Evolutionary conservation across 148 eudicot species (phyloP), one percentile per base, ranked within the genome.

Genomic region (Nepenthes gracilis): DNA sequence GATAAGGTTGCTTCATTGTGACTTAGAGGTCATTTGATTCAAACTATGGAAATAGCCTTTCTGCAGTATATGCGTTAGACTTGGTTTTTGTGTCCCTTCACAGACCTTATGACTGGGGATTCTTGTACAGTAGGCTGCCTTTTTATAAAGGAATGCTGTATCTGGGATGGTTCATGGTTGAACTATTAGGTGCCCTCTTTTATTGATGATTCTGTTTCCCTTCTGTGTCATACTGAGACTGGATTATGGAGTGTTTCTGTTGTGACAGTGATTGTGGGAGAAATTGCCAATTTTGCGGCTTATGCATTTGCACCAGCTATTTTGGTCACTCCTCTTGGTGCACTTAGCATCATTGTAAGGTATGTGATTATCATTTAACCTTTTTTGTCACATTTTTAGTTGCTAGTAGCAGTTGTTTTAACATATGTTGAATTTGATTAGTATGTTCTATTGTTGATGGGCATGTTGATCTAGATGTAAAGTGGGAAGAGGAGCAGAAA

Each of bases 241-340:
- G 5, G 38, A 11, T 34, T 68, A 54, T 62, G 73, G 67, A 72
- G 40, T 34, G 35, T 67, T 67, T n/a, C 40, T 76, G 43, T 58
- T 76, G 35, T 54, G 49, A 71, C 86, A 87, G 96, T 87, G 96
- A 57, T 87, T 71, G 87, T 86, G 59, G 95, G 89, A 70, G 95
- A 86, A 75, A 61, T 79, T 64, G 95, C 95, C 33, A 87, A 87
- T 67, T 87, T 87, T 78, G 95, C 90, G 11, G 95, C 95, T 48
- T 87, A 87, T 77, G 95, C 95, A 49, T 87, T 87, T 85, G 79
- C 95, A 62, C 95, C 95, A 12, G 95, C 95, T 57, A 76, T 87
- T 70, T 73, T 87, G 66, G 95, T 87, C 66, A 87, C 95, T 68
- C 95, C 95, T 63, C 84, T 87, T 71, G 95, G 95, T 65, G 95